Base-by-base conservation (phyloP, 345 rosid genomes). In the Leavenworthia alabamica region DNA sequence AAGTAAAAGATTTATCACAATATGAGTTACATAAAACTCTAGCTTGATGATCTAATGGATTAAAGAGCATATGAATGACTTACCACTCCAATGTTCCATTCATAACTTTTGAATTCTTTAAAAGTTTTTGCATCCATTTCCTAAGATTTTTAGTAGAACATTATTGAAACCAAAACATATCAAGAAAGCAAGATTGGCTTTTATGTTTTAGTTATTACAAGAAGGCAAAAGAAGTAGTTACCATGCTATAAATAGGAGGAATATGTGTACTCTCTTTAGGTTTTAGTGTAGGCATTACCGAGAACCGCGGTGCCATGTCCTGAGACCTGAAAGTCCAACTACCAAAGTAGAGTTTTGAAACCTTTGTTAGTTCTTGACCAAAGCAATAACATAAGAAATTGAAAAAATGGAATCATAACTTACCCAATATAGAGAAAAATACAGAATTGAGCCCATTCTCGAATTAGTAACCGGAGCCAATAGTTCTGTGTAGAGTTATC, bases 311-410 rank as follows among this genome's bases (percentile, higher is more conserved):
- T 3, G 88, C 98, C 80, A 82, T 63, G 49, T 78, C 92, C 62
- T 91, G 95, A 15, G 95, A 86, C 79, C 95, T 81, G 73, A 91
- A 91, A 65, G 86, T 88, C 98, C 98, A 91, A 56, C 98, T 91
- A 74, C 43, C 41, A 66, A 64, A 54, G 31, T 28, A 17, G 15
- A 24, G 55, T 48, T 64, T 1, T 49, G 20, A 7, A 41, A 0
- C 60, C 60, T 3, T 35, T 60, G 15, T 64, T 56, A 71, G 60
- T 33, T 5, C 60, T 31, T 56, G 5, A 62, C 45, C 13, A 55
- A 50, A n/a, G 13, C 5, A 22, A 47, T 31, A 62, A 49, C 36
- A 64, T n/a, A 8, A 62, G 31, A 47, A n/a, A 26, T 19, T 11
- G 24, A 7, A 37, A 37, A 48, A 40, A 8, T 56, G 49, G 61